Conservation (phyloP, 2,329 filamentous ascomycete genomes). For the Anthostomella pinea region DNA sequence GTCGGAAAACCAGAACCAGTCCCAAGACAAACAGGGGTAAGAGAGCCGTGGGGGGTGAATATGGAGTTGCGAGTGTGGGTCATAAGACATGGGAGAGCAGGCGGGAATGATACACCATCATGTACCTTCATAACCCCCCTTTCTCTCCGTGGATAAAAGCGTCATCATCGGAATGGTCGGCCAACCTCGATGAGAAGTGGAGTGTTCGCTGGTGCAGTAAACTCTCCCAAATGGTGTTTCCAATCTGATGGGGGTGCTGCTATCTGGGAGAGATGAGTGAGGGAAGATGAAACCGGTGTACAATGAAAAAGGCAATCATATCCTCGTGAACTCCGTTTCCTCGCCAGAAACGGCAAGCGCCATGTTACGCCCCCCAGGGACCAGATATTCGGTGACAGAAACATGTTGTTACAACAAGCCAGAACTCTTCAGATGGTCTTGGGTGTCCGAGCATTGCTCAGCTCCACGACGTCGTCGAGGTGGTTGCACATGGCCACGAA, state of each 20-base stretch:
- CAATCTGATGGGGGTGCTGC: constrained; percentile 55
- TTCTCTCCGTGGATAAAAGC: constrained; percentile 29
- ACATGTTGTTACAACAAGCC: constrained; percentile 22
- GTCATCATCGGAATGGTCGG: constrained; percentile 44
- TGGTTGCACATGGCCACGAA: constrained; percentile 99
- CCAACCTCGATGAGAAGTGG: constrained; percentile 52
- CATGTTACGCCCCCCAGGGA: too few relatives aligned
- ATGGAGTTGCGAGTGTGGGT: constrained; percentile 26
- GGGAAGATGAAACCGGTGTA: constrained; percentile 40
- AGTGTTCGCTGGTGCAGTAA: constrained; percentile 36
- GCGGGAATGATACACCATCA: constrained; percentile 16
- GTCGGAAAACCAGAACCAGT: constrained; percentile 15
- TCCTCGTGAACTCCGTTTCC: constrained; percentile 21
- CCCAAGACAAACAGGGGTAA: constrained; percentile 9
- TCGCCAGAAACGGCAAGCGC: constrained; percentile 24
- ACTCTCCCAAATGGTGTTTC: constrained; percentile 46
- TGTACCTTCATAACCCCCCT: constrained; percentile 38
- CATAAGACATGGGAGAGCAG: constrained; percentile 30
- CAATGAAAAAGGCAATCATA: constrained; percentile 28
- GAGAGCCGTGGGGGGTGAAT: constrained; percentile 11
- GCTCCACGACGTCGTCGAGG: constrained; percentile 91
- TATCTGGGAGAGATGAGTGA: constrained; percentile 32
- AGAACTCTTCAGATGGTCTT: constrained; percentile 49
- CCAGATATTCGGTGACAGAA: constrained; percentile 8
- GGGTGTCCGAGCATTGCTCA: constrained; percentile 65